Conservation (phyloP, 495 filamentous ascomycete genomes). For the Immersiella caudata region DNA sequence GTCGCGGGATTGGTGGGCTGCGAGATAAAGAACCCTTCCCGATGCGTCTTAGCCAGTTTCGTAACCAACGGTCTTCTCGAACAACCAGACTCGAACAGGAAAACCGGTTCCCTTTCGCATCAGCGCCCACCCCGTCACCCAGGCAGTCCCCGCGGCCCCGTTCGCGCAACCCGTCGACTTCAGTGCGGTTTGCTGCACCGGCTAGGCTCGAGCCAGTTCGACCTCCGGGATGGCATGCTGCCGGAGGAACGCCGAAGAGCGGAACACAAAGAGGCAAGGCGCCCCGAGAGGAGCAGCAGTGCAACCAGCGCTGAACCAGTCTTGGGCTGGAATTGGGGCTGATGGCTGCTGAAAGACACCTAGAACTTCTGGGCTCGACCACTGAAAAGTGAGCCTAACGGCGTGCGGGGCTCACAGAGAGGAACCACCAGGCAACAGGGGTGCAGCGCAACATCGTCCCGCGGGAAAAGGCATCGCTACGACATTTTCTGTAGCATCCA, state of each 20-base stretch:
- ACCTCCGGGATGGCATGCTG: background rate
- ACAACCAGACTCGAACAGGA: slow-evolving; percentile 16
- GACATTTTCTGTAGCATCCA: slow-evolving; percentile 16
- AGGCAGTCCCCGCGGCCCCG: background rate
- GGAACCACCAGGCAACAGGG: background rate
- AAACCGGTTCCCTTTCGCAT: background rate
- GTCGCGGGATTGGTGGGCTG: slow-evolving; percentile 22
- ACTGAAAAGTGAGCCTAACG: background rate
- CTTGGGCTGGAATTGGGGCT: slow-evolving; percentile 3
- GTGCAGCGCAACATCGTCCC: background rate
- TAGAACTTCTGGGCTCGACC: background rate
- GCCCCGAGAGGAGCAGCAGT: slow-evolving; percentile 3
- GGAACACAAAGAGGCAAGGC: background rate
- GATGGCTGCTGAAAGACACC: background rate
- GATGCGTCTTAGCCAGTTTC: slow-evolving; percentile 9
- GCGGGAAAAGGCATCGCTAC: background rate
- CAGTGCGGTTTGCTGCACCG: background rate
- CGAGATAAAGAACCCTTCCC: slow-evolving; percentile 19
- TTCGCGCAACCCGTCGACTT: background rate
- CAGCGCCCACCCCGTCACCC: background rate
- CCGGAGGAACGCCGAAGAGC: background rate
- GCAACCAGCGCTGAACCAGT: background rate
- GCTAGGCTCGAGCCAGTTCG: background rate
- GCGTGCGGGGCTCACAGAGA: background rate
- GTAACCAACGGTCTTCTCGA: slow-evolving; percentile 25